These are phyloP conservation scores for Herpetospermum pedunculosum DNA, from an alignment of 306 rosid genomes.

Conservation along the genomic window DNA sequence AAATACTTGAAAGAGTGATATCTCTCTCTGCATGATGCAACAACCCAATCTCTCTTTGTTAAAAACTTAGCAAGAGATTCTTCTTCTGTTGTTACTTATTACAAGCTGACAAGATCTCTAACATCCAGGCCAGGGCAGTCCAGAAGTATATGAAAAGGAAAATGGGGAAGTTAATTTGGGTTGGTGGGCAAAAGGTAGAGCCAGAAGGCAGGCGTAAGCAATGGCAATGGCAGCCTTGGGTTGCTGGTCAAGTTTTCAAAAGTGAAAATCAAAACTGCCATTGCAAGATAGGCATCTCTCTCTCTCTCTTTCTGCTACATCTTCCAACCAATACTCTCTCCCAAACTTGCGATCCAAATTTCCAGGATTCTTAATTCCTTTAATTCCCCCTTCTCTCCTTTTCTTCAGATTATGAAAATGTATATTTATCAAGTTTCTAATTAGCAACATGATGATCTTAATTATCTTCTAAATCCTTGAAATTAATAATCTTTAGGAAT, in stretches of 20 bases:
- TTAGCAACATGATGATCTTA: too few relatives aligned
- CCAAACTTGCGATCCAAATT: background rate
- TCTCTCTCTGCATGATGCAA: too few relatives aligned
- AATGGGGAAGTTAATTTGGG: too few relatives aligned
- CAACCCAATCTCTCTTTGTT: too few relatives aligned
- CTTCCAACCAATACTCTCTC: background rate
- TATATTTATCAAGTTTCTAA: background rate
- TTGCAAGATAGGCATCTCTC: conserved; percentile 9
- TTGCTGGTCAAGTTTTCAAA: background rate
- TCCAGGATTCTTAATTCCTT: background rate
- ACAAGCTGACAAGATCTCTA: too few relatives aligned
- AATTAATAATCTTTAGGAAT: too few relatives aligned
- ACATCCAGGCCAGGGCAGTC: background rate
- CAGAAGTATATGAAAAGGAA: too few relatives aligned
- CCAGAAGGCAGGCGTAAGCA: background rate
- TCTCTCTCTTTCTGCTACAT: background rate
- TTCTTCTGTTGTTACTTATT: too few relatives aligned
- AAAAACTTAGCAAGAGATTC: too few relatives aligned
- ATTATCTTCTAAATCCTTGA: too few relatives aligned
- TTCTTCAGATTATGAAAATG: background rate
- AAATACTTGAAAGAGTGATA: too few relatives aligned
- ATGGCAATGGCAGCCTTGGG: conserved; percentile 6
- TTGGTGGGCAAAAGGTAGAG: background rate
- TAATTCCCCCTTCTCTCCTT: background rate
- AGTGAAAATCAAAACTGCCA: background rate